Base-by-base conservation (phyloP, 306 rosid species). In the Heteromeles arbutifolia region DNA sequence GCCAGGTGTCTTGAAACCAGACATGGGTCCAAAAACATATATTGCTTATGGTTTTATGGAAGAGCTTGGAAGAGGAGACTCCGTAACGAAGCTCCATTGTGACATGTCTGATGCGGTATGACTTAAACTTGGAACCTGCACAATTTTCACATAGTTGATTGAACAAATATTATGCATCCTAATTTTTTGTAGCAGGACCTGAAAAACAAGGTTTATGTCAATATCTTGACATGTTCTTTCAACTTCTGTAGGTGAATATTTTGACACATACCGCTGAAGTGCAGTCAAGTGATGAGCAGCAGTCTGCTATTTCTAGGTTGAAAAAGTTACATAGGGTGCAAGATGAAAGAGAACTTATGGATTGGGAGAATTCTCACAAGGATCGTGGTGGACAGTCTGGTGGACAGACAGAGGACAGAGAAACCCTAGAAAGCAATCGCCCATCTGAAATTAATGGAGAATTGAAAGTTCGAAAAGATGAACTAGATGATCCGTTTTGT, bases 81-180 rank as follows among this genome's bases (percentile, higher is more conserved):
- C 98, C 18, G 96, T 92, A 67, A 90, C 98, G 62, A 92, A 92
- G 84, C 94, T 90, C 78, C 98, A 92, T 63, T 92, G 96, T 73
- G 98, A 92, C 74, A 87, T 92, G 92, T 90, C 98, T 48, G 96
- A 92, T 75, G 98, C 98, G 80, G 96, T 92, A 90, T 80, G 93
- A 69, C 34, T 63, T 67, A 2, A 43, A 53, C 64, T 37, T 50
- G 66, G 28, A 56, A 22, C 24, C 62, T 56, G 26, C 11, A 8
- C 24, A 9, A n/a, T 48, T 15, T 48, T 15, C 19, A 48, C 19
- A 4, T 13, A 15, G 3, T 48, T 14, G 19, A 48, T 48, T 48
- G 54, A 48, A 15, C 8, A 48, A 5, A 48, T 15, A 15, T 48
- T 15, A 48, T 48, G 54, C 54, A 48, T 48, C 21, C 54, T 2